Base-by-base conservation (phyloP, 352 stramenopile genomes). In the Pythium diclinum region DNA sequence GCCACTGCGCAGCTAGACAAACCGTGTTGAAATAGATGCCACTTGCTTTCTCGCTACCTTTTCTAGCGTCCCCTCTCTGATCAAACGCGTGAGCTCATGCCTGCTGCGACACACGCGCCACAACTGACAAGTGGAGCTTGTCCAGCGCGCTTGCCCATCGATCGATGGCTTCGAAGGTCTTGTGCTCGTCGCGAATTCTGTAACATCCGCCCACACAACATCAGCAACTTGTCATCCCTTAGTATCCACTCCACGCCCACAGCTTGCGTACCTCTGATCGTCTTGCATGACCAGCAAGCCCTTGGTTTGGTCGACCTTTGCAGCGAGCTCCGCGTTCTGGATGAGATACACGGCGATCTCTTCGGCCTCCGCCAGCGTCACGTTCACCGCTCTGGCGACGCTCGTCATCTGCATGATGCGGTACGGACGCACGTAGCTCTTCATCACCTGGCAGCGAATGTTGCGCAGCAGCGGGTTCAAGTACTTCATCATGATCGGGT, bases 401-500 rank as follows among this genome's bases (percentile, higher is more conserved):
- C 81, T 95, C 13, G 72, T 59, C 33, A 98, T 75, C n/a, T 85
- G 88, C 68, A 98, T 94, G 13, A 89, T 68, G 51, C 95, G 84
- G 64, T 98, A 98, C 17, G 94, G 93, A 56, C 79, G 83, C 70
- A 98, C 88, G 16, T 97, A 77, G 33, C 85, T 91, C 64, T 95
- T 82, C 63, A 98, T 84, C 14, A 98, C 94, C 63, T 98, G 91
- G 51, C 83, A 94, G 14, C 95, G 88, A 69, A 98, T 97, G 46
- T 96, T 98, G 48, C 83, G 86, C 56, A 98, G 61, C 56, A 98
- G 81, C 55, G 96, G 91, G 53, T 94, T 85, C 32, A 98, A 67
- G 55, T 88, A 92, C 56, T 91, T 85, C 68, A 85, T 85, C 61
- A 98, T 97, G 74, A 98, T 97, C 47, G 94, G 85, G 77, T 98